Percentiles rank a stretch among this genome's conserved stretches.
Conservation (phyloP, 768 basidiomycete genomes). For the Kwoniella newhampshirensis region DNA sequence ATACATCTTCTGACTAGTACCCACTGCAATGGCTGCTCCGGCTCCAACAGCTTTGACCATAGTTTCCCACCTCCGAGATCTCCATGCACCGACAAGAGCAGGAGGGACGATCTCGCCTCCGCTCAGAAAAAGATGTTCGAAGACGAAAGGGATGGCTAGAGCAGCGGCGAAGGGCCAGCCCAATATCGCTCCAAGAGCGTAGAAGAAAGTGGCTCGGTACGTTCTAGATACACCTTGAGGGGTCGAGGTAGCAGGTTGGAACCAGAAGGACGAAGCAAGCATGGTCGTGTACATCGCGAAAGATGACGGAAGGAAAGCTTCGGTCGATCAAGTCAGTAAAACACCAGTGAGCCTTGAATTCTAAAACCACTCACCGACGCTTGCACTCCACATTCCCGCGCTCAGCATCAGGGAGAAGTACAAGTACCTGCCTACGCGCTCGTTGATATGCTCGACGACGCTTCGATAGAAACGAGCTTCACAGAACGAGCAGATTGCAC, state of each 20-base stretch:
- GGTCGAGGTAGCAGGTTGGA: conserved; percentile 55
- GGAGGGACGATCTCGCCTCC: conserved; percentile 60
- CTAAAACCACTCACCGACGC: conserved; percentile 62
- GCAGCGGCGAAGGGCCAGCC: conserved; percentile 97
- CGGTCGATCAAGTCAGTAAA: neutral
- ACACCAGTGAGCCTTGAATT: conserved; percentile 11
- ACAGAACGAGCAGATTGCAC: conserved; percentile 67
- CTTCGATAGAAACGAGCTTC: conserved; percentile 82
- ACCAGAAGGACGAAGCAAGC: conserved; percentile 68
- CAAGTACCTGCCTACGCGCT: conserved; percentile 87
- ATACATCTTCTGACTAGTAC: conserved; percentile 19
- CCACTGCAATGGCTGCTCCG: conserved; percentile 36
- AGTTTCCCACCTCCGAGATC: conserved; percentile 29
- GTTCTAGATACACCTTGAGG: conserved; percentile 62
- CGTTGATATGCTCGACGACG: conserved; percentile 77
- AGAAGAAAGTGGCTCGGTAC: conserved; percentile 64
- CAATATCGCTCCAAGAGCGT: conserved; percentile 79
- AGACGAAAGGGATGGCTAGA: conserved; percentile 79
- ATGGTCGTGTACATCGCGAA: conserved; percentile 89
- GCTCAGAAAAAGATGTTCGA: conserved; percentile 81
- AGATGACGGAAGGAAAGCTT: conserved; percentile 90
- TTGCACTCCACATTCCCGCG: conserved; percentile 93
- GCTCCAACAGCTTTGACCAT: conserved; percentile 29
- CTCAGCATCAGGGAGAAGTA: conserved; percentile 81
- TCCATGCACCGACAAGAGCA: conserved; percentile 30